These are phyloP conservation scores for Cytospora piceae DNA, from an alignment of 2,329 filamentous ascomycete species.

Conservation along the genomic window DNA sequence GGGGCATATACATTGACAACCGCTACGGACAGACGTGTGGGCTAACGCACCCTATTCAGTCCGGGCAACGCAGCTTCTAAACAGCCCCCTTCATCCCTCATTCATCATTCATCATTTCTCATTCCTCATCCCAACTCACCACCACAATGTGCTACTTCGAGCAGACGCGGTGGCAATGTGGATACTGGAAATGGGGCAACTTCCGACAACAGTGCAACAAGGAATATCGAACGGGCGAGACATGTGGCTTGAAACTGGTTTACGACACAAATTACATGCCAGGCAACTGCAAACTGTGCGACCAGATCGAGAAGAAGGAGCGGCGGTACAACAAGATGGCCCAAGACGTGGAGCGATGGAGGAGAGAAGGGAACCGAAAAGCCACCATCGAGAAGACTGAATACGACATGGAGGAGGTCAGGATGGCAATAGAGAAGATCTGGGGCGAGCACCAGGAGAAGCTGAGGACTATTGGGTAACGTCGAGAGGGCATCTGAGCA, in stretches of 20 bases:
- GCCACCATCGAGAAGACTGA: constrained; percentile 75
- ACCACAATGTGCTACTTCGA: constrained; percentile 91
- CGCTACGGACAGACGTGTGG: constrained; percentile 6
- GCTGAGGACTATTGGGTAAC: constrained; percentile 41
- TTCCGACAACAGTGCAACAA: constrained; percentile 92
- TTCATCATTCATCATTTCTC: background rate
- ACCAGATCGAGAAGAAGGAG: constrained; percentile 85
- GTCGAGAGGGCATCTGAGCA: background rate
- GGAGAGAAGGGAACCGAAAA: constrained; percentile 71
- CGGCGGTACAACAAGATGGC: constrained; percentile 75
- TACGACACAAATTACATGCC: constrained; percentile 69
- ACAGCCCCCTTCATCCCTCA: constrained; percentile 10
- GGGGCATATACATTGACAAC: background rate
- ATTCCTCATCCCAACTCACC: background rate
- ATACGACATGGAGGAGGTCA: constrained; percentile 68
- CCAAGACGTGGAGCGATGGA: constrained; percentile 77
- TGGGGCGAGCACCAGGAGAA: constrained; percentile 43
- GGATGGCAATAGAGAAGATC: constrained; percentile 60
- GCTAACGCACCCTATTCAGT: constrained; percentile 16
- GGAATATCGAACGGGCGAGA: constrained; percentile 95
- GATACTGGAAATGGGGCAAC: constrained; percentile 93
- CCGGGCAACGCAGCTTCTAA: constrained; percentile 8
- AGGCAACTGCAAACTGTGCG: constrained; percentile 80
- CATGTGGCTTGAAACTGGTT: constrained; percentile 90
- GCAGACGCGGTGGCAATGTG: constrained; percentile 81